Evolutionary conservation across 441 rosid species (phyloP), one percentile per base, ranked within the genome.

Genomic region (Pelargonium myrrhifolium): DNA sequence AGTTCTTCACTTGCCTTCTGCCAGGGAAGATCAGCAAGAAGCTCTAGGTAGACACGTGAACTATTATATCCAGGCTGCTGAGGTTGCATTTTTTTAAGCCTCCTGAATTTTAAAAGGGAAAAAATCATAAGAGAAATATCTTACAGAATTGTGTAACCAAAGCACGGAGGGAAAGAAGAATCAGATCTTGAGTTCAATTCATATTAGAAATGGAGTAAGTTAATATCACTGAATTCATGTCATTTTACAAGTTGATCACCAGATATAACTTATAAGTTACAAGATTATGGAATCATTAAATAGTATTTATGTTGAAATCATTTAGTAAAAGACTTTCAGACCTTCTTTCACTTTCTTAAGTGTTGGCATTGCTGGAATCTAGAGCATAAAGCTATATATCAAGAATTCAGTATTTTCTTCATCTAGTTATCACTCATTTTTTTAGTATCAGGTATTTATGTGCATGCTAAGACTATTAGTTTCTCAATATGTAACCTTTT

Each of bases 21-120:
- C 99, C 99, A 94, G 17, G 99, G 99, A 64, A 94, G 87, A 80
- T 92, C 99, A 71, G 98, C 97, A 80, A 94, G 89, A 76, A 94
- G 90, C 81, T 94, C 99, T 78, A 94, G 85, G 81, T 94, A 94
- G 74, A 83, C 93, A 64, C 87, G 92, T 80, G 98, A 94, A 78
- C 99, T 94, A 79, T 78, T 94, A 80, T 94, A 92, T 35, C 99
- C 99, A 75, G 99, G 99, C 82, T 94, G 99, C 78, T 94, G 99
- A 59, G 98, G 99, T 80, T 87, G 98, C 99, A 94, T 92, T 84
- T 94, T 94, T 76, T 92, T 89, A 47, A 94, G 93, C 81, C 93
- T 82, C 96, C 99, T 94, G 76, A 80, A 72, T 77, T 77, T 35
- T 3, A 51, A 22, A 18, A n/a, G 39, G 24, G 4, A 18, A 65